Evolutionary conservation across 202 grass and related monocot species (phyloP).

Genomic region (Carex arenaria): DNA sequence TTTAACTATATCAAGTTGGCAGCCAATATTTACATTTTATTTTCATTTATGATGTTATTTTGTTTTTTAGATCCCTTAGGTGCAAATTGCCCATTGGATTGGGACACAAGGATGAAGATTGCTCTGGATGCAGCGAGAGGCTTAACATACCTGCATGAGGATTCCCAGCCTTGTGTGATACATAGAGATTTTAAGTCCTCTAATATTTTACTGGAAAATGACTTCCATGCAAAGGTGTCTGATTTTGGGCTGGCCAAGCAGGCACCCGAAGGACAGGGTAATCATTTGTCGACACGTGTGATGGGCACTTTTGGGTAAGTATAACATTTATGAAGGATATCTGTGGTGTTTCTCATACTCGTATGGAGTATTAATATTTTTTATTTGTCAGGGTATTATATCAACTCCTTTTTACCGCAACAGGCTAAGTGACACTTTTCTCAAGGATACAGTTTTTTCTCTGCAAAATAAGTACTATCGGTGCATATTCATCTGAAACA

Average conservation of each 20-base stretch:
- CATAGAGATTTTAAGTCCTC: conserved; percentile 99
- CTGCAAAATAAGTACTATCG: not conserved
- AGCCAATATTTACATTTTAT: not conserved
- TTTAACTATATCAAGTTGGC: conserved; percentile 2
- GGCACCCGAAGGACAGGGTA: conserved; percentile 77
- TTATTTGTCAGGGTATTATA: conserved; percentile 7
- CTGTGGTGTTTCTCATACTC: not conserved
- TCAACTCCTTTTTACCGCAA: conserved; percentile 4
- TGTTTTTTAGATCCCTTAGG: conserved; percentile 58
- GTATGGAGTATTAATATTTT: not conserved
- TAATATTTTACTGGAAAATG: conserved; percentile 96
- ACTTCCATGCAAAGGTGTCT: conserved; percentile 96
- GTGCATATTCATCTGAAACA: not conserved
- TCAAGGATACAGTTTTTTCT: not conserved
- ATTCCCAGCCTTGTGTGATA: conserved; percentile 96
- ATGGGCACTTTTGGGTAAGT: conserved; percentile 99
- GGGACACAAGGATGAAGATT: conserved; percentile 95
- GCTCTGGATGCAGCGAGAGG: conserved; percentile 97
- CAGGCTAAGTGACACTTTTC: conserved; percentile 8
- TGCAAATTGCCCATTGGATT: conserved; percentile 81
- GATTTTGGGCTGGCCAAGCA: conserved; percentile 99
- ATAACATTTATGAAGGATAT: not conserved
- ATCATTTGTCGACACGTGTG: conserved; percentile 98
- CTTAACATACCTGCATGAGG: conserved; percentile 92
- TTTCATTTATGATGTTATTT: not conserved